A percentile compares a stretch with the other conserved stretches of the same genome.
phyloP scores from a whole-genome alignment of 129 eudicot species.

The Flaveria linearis region DNA sequence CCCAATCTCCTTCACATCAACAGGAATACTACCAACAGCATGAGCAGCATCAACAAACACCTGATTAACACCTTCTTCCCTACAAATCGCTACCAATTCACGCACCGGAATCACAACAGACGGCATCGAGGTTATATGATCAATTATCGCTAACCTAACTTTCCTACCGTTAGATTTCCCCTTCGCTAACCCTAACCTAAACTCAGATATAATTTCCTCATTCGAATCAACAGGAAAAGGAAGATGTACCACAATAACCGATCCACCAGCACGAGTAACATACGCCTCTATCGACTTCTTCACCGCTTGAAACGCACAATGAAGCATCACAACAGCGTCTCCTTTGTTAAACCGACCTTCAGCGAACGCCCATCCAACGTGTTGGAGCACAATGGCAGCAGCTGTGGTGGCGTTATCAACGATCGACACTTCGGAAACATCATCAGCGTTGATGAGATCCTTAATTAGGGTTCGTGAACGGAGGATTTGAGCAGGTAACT shows the following conservation, averaged over 20 bases:
- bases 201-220: conserved; percentile 51
- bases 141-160: conserved; percentile 80
- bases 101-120: conserved; percentile 68
- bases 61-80: conserved; percentile 71
- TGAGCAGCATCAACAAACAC: conserved; percentile 90
- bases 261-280: conserved; percentile 76
- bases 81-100: conserved; percentile 71
- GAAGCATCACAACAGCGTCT: conserved; percentile 69
- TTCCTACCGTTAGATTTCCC: conserved; percentile 56
- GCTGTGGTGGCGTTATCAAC: conserved; percentile 98
- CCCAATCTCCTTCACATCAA: conserved; percentile 74
- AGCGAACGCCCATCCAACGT: conserved; percentile 57
- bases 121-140: conserved; percentile 91
- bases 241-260: conserved; percentile 61
- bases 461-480: conserved; percentile 52
- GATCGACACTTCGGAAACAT: conserved; percentile 64
- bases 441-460: conserved; percentile 68
- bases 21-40: conserved; percentile 61
- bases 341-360: conserved; percentile 52
- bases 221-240: conserved; percentile 62
- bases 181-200: conserved; percentile 49
- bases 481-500: conserved; percentile 48
- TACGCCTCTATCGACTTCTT: conserved; percentile 84
- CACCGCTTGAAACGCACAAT: conserved; percentile 76
- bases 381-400: conserved; percentile 76